These are phyloP conservation scores for Irpex lacteus DNA, from an alignment of 1,284 basidiomycete genomes.

Conservation along the genomic window DNA sequence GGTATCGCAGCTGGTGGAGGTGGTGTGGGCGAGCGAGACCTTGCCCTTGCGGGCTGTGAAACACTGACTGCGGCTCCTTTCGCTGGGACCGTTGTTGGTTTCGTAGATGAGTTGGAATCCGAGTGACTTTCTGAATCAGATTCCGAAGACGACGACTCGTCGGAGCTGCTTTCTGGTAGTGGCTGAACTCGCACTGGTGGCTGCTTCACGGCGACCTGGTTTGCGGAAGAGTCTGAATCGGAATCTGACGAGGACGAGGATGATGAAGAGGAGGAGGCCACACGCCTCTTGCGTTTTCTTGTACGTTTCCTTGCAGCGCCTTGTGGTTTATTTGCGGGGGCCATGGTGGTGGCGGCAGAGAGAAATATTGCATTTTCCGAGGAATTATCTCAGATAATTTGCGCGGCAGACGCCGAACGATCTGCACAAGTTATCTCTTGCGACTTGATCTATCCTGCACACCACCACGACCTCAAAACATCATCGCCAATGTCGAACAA, in stretches of 20 bases:
- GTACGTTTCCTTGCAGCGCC: slow-evolving; percentile 31
- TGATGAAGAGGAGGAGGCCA: slow-evolving; percentile 35
- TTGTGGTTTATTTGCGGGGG: slow-evolving; percentile 18
- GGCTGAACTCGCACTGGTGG: slow-evolving; percentile 4
- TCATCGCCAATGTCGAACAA: slow-evolving; percentile 44
- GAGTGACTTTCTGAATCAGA: slow-evolving; percentile 15
- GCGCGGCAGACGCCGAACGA: slow-evolving; percentile 7
- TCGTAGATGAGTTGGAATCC: slow-evolving; percentile 9
- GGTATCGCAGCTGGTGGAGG: slow-evolving; percentile 47
- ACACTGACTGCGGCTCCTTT: slow-evolving; percentile 6
- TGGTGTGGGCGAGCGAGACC: slow-evolving; percentile 41
- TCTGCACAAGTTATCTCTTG: background rate
- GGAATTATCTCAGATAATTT: background rate
- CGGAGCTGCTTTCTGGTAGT: slow-evolving; percentile 13
- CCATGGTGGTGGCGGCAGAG: slow-evolving; percentile 16
- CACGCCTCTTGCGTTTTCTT: slow-evolving; percentile 39
- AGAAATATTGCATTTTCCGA: background rate
- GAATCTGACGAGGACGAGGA: slow-evolving; percentile 31
- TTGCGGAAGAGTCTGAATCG: slow-evolving; percentile 11
- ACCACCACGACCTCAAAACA: background rate
- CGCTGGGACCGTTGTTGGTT: background rate
- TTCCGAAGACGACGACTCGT: slow-evolving; percentile 19
- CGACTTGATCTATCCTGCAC: background rate
- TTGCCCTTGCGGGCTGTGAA: slow-evolving; percentile 13
- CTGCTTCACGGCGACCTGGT: slow-evolving; percentile 10